phyloP scores from a whole-genome alignment of 169 alveolate genomes.

The Plasmodium relictum region DNA sequence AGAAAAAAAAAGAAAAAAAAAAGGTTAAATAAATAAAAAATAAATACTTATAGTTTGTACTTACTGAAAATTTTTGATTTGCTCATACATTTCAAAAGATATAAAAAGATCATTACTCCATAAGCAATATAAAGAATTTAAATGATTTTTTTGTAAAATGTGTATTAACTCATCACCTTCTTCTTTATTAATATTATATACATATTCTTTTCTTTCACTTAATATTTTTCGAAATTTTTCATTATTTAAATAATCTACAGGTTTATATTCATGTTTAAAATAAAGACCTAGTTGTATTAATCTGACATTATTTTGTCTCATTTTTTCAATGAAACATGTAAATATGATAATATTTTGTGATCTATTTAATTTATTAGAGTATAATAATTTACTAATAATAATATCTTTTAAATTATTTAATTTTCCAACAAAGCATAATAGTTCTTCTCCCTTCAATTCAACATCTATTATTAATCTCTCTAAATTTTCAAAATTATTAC shows the following conservation, averaged over 20 bases:
- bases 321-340: slow-evolving; percentile 62
- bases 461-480: slow-evolving; percentile 63
- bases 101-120: slow-evolving; percentile 74
- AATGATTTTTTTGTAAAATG: slow-evolving; percentile 51
- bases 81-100: slow-evolving; percentile 64
- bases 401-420: slow-evolving; percentile 62
- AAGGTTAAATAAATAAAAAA: not conserved
- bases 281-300: slow-evolving; percentile 53
- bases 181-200: slow-evolving; percentile 33
- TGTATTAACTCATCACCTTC: slow-evolving; percentile 67
- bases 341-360: slow-evolving; percentile 60
- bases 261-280: slow-evolving; percentile 50
- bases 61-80: slow-evolving; percentile 55
- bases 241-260: slow-evolving; percentile 39
- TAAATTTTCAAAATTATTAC: slow-evolving; percentile 11
- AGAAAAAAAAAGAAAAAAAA: not conserved
- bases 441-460: slow-evolving; percentile 69
- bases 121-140: slow-evolving; percentile 52
- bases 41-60: not conserved
- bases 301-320: slow-evolving; percentile 44
- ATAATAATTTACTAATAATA: slow-evolving; percentile 46
- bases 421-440: slow-evolving; percentile 54
- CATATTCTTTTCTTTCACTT: slow-evolving; percentile 12
- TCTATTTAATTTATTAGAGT: slow-evolving; percentile 51
- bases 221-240: slow-evolving; percentile 47